phyloP scores from a whole-genome alignment of 768 basidiomycete species.

The Pisolithus tinctorius region DNA sequence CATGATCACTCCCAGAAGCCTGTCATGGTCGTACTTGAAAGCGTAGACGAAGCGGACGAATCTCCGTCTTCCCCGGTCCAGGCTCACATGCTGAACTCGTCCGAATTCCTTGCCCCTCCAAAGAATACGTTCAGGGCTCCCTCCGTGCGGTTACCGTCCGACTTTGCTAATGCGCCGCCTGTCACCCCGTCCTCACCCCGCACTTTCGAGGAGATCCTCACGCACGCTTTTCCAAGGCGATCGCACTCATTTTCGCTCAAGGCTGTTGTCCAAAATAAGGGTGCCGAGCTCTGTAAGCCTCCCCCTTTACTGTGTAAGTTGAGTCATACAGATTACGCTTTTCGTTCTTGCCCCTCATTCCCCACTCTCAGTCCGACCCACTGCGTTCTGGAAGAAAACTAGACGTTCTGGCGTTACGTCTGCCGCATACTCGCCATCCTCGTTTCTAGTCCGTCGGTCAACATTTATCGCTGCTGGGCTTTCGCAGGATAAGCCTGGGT shows the following conservation, averaged over 20 bases:
- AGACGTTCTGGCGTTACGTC: conserved; percentile 63
- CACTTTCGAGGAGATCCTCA: conserved; percentile 13
- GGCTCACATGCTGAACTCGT: conserved; percentile 10
- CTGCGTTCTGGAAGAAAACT: conserved; percentile 75
- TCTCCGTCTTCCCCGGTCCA: conserved; percentile 21
- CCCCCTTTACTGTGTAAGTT: conserved; percentile 61
- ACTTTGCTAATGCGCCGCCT: conserved; percentile 5
- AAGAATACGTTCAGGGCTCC: conserved; percentile 20
- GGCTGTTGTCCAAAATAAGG: conserved; percentile 8
- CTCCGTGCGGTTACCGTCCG: conserved; percentile 4
- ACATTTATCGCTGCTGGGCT: conserved; percentile 79
- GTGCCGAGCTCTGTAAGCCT: conserved; percentile 46
- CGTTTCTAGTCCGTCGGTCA: conserved; percentile 66
- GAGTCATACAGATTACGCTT: not conserved
- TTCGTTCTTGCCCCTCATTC: not conserved
- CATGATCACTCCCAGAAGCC: conserved; percentile 17
- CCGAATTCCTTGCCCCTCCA: conserved; percentile 20
- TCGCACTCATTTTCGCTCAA: conserved; percentile 3
- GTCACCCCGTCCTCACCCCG: conserved; percentile 9
- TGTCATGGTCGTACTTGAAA: conserved; percentile 28
- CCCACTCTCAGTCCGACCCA: conserved; percentile 57
- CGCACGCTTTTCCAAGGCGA: conserved; percentile 1
- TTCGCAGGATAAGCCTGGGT: conserved; percentile 50
- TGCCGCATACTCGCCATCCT: conserved; percentile 66
- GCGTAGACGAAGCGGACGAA: conserved; percentile 16